Evolutionary conservation across 108 stramenopile genomes (phyloP).

Genomic region (Nitzschia palea): DNA sequence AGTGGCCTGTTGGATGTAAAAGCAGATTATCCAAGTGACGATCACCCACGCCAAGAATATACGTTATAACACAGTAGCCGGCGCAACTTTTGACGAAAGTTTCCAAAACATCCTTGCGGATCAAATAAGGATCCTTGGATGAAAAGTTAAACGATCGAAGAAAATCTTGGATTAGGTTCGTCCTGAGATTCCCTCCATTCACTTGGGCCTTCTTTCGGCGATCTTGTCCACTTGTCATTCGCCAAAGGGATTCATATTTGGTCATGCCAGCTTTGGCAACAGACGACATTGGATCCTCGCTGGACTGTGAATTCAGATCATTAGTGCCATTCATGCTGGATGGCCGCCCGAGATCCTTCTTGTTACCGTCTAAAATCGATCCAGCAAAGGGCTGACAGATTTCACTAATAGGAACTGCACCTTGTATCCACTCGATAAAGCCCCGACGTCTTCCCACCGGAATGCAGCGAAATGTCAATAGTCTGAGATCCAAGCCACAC

Average conservation of each 20-base stretch:
- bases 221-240: slow-evolving; percentile 14
- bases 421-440: slow-evolving; percentile 87
- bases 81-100: slow-evolving; percentile 96
- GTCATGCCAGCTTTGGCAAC: slow-evolving; percentile 48
- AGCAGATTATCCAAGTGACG: slow-evolving; percentile 88
- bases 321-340: neutral
- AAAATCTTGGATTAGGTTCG: slow-evolving; percentile 86
- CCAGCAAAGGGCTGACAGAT: slow-evolving; percentile 68
- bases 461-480: slow-evolving; percentile 78
- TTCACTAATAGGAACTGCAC: slow-evolving; percentile 79
- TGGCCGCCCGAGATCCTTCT: neutral
- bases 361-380: slow-evolving; percentile 39
- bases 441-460: slow-evolving; percentile 72
- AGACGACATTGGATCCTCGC: slow-evolving; percentile 24
- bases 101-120: slow-evolving; percentile 80
- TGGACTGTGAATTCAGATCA: no score
- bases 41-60: slow-evolving; percentile 91
- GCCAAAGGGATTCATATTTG: slow-evolving; percentile 73
- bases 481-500: slow-evolving; percentile 81
- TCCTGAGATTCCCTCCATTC: neutral
- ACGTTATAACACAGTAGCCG: slow-evolving; percentile 98
- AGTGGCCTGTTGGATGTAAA: slow-evolving; percentile 78
- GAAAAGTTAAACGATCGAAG: slow-evolving; percentile 71
- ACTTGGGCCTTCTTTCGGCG: neutral
- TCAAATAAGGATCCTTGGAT: slow-evolving; percentile 62